phyloP scores from a whole-genome alignment of 768 basidiomycete genomes.

The Tricholoma hemisulphureum region DNA sequence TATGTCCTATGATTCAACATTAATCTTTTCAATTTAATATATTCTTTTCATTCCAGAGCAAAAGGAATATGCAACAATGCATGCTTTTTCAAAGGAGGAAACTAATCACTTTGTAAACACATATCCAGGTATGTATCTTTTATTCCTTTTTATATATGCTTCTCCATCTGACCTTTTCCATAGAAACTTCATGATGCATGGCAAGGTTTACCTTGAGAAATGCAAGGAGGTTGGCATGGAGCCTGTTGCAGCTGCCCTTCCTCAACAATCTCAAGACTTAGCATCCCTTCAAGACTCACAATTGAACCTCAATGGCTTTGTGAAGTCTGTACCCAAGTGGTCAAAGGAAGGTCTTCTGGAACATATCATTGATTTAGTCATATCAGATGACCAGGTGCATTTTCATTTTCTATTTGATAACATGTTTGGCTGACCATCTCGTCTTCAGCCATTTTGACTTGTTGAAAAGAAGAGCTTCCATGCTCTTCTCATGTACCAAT shows the following conservation, averaged over 20 bases:
- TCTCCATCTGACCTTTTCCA: background rate
- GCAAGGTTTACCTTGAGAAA: background rate
- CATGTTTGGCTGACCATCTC: no score
- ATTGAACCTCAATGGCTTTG: constrained; percentile 7
- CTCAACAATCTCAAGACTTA: background rate
- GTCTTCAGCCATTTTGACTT: constrained; percentile 6
- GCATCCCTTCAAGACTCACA: background rate
- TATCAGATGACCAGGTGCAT: constrained; percentile 10
- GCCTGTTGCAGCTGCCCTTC: background rate
- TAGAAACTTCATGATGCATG: background rate
- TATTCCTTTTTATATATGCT: background rate
- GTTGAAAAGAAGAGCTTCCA: constrained; percentile 9
- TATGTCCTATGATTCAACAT: background rate
- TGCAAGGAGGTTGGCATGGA: background rate
- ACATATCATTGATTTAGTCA: constrained; percentile 8
- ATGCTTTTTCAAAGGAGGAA: no score
- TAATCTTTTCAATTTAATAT: no score
- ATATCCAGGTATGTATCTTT: constrained; percentile 1
- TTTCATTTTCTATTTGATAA: constrained; percentile 3
- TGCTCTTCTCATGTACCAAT: constrained; percentile 10
- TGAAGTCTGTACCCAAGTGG: constrained; percentile 7
- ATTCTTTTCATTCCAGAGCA: no score
- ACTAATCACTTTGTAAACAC: background rate
- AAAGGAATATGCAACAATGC: no score
- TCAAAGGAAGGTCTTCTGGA: constrained; percentile 10